Percentiles rank a stretch among this genome's conserved stretches.
These are phyloP conservation scores for Saccharomycopsis capsularis DNA, from an alignment of 805 yeast species.

Conservation along the genomic window DNA sequence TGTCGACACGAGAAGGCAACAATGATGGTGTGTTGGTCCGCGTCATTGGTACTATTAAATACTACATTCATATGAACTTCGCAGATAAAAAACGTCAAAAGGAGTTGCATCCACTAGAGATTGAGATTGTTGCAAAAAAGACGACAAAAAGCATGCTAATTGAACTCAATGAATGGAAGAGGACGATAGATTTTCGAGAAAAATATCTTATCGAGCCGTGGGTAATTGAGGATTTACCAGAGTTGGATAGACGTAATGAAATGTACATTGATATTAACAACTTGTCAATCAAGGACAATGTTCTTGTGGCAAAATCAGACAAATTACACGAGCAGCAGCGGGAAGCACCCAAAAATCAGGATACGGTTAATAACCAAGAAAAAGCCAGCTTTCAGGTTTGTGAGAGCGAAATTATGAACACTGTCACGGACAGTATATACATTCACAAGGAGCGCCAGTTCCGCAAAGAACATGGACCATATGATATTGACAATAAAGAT, in stretches of 20 bases:
- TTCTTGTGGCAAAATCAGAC: not conserved
- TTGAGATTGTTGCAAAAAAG: constrained; percentile 8
- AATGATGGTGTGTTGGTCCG: constrained; percentile 8
- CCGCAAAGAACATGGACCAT: too few relatives aligned
- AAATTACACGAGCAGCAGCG: not conserved
- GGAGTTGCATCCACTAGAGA: constrained; percentile 6
- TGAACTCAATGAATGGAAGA: constrained; percentile 13
- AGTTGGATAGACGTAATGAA: not conserved
- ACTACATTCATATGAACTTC: not conserved
- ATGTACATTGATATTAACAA: not conserved
- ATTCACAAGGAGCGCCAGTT: not conserved
- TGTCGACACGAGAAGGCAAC: not conserved
- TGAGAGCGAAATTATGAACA: not conserved
- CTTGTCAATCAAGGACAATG: not conserved
- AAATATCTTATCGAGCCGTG: constrained; percentile 7
- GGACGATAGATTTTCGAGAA: constrained; percentile 8
- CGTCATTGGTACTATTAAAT: constrained; percentile 9
- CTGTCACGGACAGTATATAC: not conserved
- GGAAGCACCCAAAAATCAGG: not conserved
- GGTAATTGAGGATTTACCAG: not conserved
- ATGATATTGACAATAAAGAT: too few relatives aligned
- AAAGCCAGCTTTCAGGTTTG: not conserved
- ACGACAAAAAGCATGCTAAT: constrained; percentile 1
- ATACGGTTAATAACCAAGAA: too few relatives aligned
- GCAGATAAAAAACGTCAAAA: not conserved